Base-by-base conservation (phyloP, 139 green algal genomes). In the Monoraphidium neglectum region DNA sequence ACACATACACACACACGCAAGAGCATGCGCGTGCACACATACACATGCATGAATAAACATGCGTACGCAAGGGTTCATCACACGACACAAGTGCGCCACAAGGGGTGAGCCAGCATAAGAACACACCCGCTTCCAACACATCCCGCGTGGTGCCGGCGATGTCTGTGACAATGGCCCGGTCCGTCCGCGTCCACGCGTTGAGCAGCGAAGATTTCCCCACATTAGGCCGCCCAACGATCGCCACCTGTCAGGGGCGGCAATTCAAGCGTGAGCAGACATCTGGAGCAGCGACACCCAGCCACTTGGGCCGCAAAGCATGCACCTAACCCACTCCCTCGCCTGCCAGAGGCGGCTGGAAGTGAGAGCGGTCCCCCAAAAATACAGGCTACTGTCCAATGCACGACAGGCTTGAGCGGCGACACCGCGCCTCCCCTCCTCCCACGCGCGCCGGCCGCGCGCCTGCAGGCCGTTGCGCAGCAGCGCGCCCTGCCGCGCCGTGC, bases 141-240 rank as follows among this genome's bases (percentile, higher is more conserved):
- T 99, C 96, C 4, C 96, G 84, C 1, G 96, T 99, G 15, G 96
- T 99, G 49, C 96, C 96, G 0, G 96, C 83, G 35, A 98, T 89
- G 30, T 93, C 83, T 0, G 96, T 98, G 10, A 99, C 96, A 43
- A 99, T 99, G 12, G 96, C 94, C 2, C 91, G 78, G 36, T 98
- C 88, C 4, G 68, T 93, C 51, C 87, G 72, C 43, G 81, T 95
- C 87, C 92, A 94, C 4, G 86, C 84, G 64, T 99, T 99, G 4
- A 99, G 89, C 72, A 99, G 82, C 72, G 86, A 94, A 59, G 85
- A 95, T 84, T 99, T 99, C 68, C 96, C 96, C n/a, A 97, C 96
- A 70, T 99, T 99, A 28, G 95, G 95, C 0, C 92, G 88, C 0
- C 95, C 95, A 38, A 98, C 90, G 68, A 98, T 91, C n/a, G 92